Evolutionary conservation across 768 basidiomycete genomes (phyloP).

Genomic region (Naganishia kalamii): DNA sequence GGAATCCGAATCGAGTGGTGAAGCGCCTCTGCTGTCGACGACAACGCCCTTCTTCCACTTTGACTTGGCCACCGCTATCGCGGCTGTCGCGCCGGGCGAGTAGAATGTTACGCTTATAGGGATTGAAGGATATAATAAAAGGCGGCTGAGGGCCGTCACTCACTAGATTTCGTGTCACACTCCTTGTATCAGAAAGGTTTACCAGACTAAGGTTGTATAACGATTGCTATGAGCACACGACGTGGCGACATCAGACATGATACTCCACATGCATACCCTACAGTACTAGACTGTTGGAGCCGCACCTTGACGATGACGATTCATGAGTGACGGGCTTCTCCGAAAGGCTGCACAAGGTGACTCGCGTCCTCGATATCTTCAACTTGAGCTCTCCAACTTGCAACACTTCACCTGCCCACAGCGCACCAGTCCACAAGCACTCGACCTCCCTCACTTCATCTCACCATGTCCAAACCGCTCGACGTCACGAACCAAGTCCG

Average conservation of each 20-base stretch:
- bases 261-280: neutral
- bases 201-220: neutral
- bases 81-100: slow-evolving; percentile 52
- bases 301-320: neutral
- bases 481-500: slow-evolving; percentile 40
- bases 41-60: slow-evolving; percentile 66
- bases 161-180: neutral
- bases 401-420: too few relatives aligned
- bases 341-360: neutral
- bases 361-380: neutral
- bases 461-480: slow-evolving; percentile 11
- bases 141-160: neutral
- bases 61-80: slow-evolving; percentile 67
- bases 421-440: too few relatives aligned
- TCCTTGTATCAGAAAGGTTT: neutral
- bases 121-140: slow-evolving; percentile 2
- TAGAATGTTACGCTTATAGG: neutral
- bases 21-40: slow-evolving; percentile 36
- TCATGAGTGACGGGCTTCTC: neutral
- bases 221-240: neutral
- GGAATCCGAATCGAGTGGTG: slow-evolving; percentile 15
- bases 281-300: too few relatives aligned
- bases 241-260: neutral
- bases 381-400: too few relatives aligned
- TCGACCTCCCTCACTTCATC: too few relatives aligned